Percentiles rank a stretch among this genome's conserved stretches.
These are phyloP conservation scores for Rhododendron mucronatum DNA, from an alignment of 148 eudicot species.

Conservation along the genomic window DNA sequence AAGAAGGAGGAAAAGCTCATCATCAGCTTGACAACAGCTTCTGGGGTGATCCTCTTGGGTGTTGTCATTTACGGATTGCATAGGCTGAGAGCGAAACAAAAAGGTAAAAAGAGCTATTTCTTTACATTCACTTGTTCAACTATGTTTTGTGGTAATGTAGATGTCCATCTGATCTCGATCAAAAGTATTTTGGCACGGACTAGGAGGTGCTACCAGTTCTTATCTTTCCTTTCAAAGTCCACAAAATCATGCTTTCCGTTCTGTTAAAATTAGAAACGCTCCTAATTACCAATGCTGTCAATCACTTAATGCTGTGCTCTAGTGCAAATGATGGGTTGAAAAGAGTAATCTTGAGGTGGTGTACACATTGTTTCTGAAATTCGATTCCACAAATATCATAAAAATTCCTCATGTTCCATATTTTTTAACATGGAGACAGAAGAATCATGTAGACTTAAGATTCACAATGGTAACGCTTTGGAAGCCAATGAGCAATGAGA, in stretches of 20 bases:
- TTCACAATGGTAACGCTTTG: too few species aligned
- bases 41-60: constrained; percentile 4
- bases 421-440: too few species aligned
- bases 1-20: not conserved
- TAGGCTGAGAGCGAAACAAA: constrained; percentile 1
- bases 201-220: not conserved
- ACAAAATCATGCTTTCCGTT: not conserved
- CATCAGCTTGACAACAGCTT: not conserved
- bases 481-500: too few species aligned
- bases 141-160: not conserved
- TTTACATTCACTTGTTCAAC: not conserved
- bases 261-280: not conserved
- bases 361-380: not conserved
- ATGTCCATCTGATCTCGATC: not conserved
- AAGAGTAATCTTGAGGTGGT: not conserved
- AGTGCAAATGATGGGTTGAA: not conserved
- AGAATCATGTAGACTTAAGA: too few species aligned
- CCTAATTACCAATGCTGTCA: not conserved
- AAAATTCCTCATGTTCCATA: not conserved
- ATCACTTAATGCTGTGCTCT: not conserved
- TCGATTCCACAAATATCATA: not conserved
- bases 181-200: not conserved
- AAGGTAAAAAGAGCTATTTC: not conserved
- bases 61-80: not conserved
- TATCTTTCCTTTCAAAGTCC: not conserved